These are phyloP conservation scores for Talaromyces amestolkiae DNA, from an alignment of 2,329 filamentous ascomycete species.

Conservation along the genomic window DNA sequence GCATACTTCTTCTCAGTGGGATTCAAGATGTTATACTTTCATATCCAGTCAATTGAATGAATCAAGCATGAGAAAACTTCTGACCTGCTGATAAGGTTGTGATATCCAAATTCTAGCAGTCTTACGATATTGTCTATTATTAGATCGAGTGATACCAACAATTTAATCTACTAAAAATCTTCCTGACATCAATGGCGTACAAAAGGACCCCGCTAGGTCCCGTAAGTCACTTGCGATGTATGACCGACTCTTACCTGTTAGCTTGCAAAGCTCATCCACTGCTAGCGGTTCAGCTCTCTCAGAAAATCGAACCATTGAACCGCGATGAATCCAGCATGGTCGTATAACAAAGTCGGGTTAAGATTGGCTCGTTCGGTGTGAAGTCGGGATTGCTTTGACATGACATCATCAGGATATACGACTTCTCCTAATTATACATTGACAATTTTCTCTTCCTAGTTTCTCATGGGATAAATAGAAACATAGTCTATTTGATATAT, in stretches of 20 bases:
- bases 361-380: conserved; percentile 1
- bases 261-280: background rate
- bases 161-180: background rate
- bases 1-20: background rate
- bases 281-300: background rate
- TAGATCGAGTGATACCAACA: background rate
- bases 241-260: background rate
- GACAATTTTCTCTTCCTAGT: background rate
- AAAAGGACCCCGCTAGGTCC: background rate
- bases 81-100: background rate
- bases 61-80: background rate
- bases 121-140: background rate
- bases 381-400: background rate
- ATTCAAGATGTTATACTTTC: background rate
- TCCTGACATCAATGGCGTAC: background rate
- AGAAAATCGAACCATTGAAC: background rate
- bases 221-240: background rate
- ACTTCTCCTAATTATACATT: too few species aligned
- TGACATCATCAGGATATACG: conserved; percentile 4
- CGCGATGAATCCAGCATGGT: background rate
- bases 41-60: background rate
- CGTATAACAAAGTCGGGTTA: background rate
- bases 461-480: background rate
- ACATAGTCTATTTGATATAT: too few species aligned
- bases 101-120: background rate